Percentiles rank a stretch among this genome's conserved stretches.
phyloP scores from a whole-genome alignment of 495 filamentous ascomycete species.

The Alectoria sarmentosa region DNA sequence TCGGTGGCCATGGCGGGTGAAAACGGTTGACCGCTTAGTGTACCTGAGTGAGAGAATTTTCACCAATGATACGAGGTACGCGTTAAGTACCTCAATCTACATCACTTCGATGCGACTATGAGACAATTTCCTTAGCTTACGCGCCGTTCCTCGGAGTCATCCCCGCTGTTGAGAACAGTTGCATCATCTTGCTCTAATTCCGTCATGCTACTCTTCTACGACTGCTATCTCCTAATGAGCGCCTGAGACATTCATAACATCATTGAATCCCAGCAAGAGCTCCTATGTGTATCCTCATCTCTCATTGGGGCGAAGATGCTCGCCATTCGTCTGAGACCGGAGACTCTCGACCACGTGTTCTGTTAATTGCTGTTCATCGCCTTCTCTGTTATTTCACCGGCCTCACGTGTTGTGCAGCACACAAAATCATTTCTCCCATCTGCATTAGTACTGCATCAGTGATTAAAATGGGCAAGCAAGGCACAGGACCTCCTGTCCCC shows the following conservation, averaged over 20 bases:
- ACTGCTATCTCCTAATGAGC: too few relatives aligned
- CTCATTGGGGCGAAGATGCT: too few relatives aligned
- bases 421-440: neutral
- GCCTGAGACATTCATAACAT: too few relatives aligned
- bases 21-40: constrained; percentile 10
- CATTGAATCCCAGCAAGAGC: too few relatives aligned
- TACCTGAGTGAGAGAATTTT: neutral
- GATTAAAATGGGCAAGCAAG: neutral
- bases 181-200: neutral
- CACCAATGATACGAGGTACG: neutral
- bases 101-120: neutral
- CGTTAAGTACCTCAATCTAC: neutral
- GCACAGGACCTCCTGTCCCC: neutral
- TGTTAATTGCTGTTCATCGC: too few relatives aligned
- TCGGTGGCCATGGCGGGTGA: constrained; percentile 4
- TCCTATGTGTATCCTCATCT: too few relatives aligned
- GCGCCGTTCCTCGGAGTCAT: constrained; percentile 1
- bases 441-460: neutral
- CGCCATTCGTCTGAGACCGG: too few relatives aligned
- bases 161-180: too few relatives aligned
- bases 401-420: neutral
- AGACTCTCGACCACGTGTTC: too few relatives aligned
- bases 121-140: neutral
- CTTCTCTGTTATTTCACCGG: neutral
- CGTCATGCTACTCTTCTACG: too few relatives aligned